Percentiles rank a stretch among this genome's conserved stretches.
phyloP scores from a whole-genome alignment of 306 rosid genomes.

The Quillaja saponaria region DNA sequence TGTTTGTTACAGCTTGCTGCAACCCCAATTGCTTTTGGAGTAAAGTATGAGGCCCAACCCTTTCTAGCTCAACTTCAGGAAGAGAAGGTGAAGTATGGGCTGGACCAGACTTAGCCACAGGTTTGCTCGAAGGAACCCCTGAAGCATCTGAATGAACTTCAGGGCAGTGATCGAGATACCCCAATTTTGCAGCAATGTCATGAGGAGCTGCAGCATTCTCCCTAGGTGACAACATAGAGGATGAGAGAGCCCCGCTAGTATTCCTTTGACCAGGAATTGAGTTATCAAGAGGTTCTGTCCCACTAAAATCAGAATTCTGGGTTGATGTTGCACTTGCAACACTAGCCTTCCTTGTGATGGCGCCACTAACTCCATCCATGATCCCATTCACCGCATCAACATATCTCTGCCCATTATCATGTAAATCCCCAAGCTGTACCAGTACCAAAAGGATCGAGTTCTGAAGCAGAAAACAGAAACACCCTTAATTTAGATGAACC shows the following conservation, averaged over 20 bases:
- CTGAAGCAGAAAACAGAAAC: slow-evolving; percentile 69
- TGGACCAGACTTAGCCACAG: slow-evolving; percentile 41
- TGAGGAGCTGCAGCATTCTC: slow-evolving; percentile 44
- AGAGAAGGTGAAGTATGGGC: slow-evolving; percentile 37
- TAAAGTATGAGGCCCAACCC: slow-evolving; percentile 45
- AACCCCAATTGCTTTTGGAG: slow-evolving; percentile 46
- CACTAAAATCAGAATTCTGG: slow-evolving; percentile 80
- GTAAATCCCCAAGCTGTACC: slow-evolving; percentile 47
- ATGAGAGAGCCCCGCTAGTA: slow-evolving; percentile 35
- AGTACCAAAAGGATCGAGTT: slow-evolving; percentile 52
- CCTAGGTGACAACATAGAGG: slow-evolving; percentile 40
- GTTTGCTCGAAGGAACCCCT: slow-evolving; percentile 37
- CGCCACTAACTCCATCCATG: slow-evolving; percentile 42
- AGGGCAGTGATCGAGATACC: slow-evolving; percentile 40
- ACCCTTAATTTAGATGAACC: slow-evolving; percentile 80
- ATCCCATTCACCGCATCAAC: slow-evolving; percentile 84
- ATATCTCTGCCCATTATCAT: slow-evolving; percentile 66
- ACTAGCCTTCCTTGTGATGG: slow-evolving; percentile 63
- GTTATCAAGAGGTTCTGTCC: slow-evolving; percentile 51
- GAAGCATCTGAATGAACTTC: slow-evolving; percentile 41
- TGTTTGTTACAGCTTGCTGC: slow-evolving; percentile 56
- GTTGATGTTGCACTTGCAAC: slow-evolving; percentile 70
- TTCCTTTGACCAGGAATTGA: slow-evolving; percentile 51
- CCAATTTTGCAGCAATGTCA: slow-evolving; percentile 43
- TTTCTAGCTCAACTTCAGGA: slow-evolving; percentile 53